Base-by-base conservation (phyloP, 768 basidiomycete genomes). In the Mycena amicta region DNA sequence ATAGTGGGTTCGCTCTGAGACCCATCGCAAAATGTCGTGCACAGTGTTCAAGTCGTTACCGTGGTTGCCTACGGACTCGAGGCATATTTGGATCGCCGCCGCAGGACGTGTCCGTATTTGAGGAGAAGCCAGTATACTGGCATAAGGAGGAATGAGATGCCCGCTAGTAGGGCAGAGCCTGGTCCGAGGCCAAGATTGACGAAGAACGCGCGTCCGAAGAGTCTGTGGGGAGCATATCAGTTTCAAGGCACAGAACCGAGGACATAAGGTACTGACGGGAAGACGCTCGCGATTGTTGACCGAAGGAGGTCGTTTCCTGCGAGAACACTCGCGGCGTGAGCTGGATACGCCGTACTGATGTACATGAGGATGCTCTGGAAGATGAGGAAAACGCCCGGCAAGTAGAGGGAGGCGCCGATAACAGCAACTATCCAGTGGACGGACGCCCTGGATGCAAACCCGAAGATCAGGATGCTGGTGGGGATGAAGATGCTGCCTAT, bases 371-470 rank as follows among this genome's bases (percentile, higher is more conserved):
- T 56, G 13, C 64, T 62, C 51, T 67, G 64, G 66, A 75, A 75
- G 50, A 67, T 67, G 45, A 73, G 67, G 57, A 70, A 71, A 20
- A 72, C 66, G 18, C 72, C 71, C 3, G 69, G 61, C 37, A 68
- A 59, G 60, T 72, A 74, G n/a, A 74, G 60, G 18, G 69, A 62
- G 5, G 72, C 70, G 15, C 70, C 73, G 53, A 75, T 67, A 54
- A 72, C 60, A 27, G 74, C 72, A 1, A 68, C 70, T 37, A 75
- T 75, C 74, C 74, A 74, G 50, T 70, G 72, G 0, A 75, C 56
- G 54, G 56, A 62, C 22, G 63, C 41, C 5, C 61, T 65, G 20
- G 70, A 67, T 5, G 72, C 66, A 63, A 70, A 72, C 43, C 73
- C 73, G 57, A 75, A 75, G 60, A 70, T 68, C 55, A 75, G 70